Percentiles rank a stretch among this genome's conserved stretches.
Conservation (phyloP, 2,329 filamentous ascomycete species). For the Nigrograna mackinnonii region DNA sequence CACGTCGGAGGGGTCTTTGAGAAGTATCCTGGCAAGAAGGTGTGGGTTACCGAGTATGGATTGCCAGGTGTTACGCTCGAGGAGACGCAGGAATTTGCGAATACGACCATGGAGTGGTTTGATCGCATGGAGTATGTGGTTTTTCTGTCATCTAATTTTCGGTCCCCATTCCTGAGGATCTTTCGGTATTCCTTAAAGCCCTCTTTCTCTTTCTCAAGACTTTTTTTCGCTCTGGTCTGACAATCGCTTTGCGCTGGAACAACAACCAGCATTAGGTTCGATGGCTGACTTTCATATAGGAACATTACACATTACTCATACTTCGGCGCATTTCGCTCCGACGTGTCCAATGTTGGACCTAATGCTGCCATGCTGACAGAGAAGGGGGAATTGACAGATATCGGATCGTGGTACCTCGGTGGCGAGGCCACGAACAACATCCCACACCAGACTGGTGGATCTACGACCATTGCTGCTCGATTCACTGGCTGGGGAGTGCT, state of each 20-base stretch:
- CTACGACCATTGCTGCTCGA: background rate
- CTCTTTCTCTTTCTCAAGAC: background rate
- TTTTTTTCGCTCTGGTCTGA: background rate
- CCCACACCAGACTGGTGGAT: slow-evolving; percentile 14
- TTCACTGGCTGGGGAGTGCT: background rate
- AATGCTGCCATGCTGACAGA: slow-evolving; percentile 73
- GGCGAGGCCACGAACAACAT: slow-evolving; percentile 41
- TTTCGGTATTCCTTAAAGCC: background rate
- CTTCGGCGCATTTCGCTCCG: slow-evolving; percentile 74
- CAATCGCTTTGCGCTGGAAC: background rate
- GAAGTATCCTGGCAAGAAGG: slow-evolving; percentile 53
- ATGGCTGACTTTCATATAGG: slow-evolving; percentile 21
- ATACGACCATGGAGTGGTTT: slow-evolving; percentile 67
- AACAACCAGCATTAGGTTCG: too few relatives aligned
- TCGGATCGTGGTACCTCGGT: slow-evolving; percentile 79
- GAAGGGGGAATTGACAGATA: slow-evolving; percentile 71
- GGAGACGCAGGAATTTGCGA: slow-evolving; percentile 68
- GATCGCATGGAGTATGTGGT: slow-evolving; percentile 60
- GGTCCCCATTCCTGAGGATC: background rate
- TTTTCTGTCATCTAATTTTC: background rate
- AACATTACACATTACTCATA: slow-evolving; percentile 72
- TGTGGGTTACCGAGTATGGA: slow-evolving; percentile 83
- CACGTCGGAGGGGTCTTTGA: slow-evolving; percentile 65
- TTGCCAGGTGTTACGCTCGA: slow-evolving; percentile 58
- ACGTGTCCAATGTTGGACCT: slow-evolving; percentile 72